Conservation (phyloP, 2,329 filamentous ascomycete species). For the Dryadomyces quercus-mongolicae region DNA sequence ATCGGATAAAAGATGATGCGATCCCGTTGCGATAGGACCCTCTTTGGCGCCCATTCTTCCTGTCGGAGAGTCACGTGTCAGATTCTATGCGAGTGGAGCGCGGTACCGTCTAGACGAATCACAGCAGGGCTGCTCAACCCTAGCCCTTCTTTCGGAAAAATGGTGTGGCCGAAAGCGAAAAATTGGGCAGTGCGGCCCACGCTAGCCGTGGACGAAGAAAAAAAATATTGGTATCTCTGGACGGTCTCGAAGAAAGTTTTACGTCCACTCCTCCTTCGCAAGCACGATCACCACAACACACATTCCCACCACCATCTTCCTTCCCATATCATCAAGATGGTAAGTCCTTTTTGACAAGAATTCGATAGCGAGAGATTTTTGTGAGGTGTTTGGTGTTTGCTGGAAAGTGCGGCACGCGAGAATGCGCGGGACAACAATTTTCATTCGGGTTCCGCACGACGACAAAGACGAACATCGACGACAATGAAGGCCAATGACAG, state of each 20-base stretch:
- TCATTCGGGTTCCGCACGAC: background rate
- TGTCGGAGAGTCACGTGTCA: slow-evolving; percentile 1
- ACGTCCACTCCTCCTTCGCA: slow-evolving; percentile 5
- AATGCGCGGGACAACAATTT: background rate
- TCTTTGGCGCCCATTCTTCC: background rate
- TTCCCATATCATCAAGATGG: slow-evolving; percentile 12
- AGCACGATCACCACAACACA: slow-evolving; percentile 6
- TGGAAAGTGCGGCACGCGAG: background rate
- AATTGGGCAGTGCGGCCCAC: slow-evolving; percentile 6
- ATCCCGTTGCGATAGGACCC: background rate
- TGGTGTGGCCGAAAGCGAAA: background rate
- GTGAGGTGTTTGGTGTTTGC: background rate
- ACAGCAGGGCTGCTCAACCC: slow-evolving; percentile 11
- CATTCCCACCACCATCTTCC: slow-evolving; percentile 8
- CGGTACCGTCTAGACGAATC: background rate
- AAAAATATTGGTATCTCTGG: slow-evolving; percentile 11
- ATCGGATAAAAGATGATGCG: slow-evolving; percentile 7
- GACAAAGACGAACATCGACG: background rate
- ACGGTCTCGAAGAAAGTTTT: slow-evolving; percentile 4
- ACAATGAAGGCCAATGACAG: too few relatives aligned
- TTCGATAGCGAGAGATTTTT: background rate
- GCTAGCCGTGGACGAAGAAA: slow-evolving; percentile 4
- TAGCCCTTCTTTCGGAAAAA: slow-evolving; percentile 9
- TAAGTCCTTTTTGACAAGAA: slow-evolving; percentile 7
- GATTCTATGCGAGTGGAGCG: background rate